These are phyloP conservation scores for Colletotrichum aenigma DNA, from an alignment of 2,329 filamentous ascomycete genomes.

Conservation along the genomic window DNA sequence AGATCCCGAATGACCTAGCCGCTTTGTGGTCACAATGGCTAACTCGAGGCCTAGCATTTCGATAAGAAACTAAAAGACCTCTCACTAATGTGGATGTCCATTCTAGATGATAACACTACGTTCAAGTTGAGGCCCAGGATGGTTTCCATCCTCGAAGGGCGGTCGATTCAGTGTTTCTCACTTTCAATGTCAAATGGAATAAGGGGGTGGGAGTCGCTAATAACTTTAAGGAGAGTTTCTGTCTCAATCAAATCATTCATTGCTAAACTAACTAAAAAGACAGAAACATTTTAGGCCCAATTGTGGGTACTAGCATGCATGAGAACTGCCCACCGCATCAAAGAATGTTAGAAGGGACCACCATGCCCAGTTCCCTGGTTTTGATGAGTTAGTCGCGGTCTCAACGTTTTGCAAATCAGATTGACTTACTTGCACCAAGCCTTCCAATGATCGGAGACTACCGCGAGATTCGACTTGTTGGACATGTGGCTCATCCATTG, in stretches of 20 bases:
- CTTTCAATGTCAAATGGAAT: background rate
- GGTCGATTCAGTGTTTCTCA: background rate
- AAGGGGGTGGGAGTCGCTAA: fast-evolving
- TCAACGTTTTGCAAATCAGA: no score
- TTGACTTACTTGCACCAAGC: background rate
- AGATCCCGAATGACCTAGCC: no score
- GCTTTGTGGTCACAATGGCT: no score
- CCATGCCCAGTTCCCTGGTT: background rate
- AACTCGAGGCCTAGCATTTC: no score
- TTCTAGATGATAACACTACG: no score
- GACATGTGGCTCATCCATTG: background rate
- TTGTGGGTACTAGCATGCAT: background rate
- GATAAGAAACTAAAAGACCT: no score
- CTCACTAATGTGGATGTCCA: no score
- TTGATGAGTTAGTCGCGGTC: no score
- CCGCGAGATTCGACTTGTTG: background rate
- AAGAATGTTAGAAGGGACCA: background rate
- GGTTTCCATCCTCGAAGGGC: background rate
- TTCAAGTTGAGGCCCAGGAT: no score
- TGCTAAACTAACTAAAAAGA: background rate
- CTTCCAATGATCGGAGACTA: background rate
- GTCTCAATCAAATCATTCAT: background rate
- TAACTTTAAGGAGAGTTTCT: fast-evolving
- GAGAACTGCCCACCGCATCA: background rate
- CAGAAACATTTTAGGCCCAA: background rate